Base-by-base conservation (phyloP, 805 yeast genomes). In the Candida caryicola region DNA sequence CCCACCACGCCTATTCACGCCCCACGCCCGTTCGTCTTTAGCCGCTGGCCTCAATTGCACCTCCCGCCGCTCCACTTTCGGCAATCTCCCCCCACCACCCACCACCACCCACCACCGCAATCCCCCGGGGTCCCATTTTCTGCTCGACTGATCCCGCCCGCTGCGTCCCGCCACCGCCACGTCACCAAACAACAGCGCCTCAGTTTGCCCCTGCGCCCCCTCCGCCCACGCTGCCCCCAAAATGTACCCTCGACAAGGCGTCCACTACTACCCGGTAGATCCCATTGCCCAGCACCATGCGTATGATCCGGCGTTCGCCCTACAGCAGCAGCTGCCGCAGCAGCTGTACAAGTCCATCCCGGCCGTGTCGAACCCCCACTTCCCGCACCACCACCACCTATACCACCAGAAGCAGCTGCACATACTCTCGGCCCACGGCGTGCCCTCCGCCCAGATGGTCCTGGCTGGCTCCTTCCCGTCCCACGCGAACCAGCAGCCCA, bases 211-310 rank as follows among this genome's bases (percentile, higher is more conserved):
- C n/a, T n/a, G n/a, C n/a, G n/a, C n/a, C n/a, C n/a, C n/a, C n/a
- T n/a, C n/a, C n/a, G n/a, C n/a, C n/a, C n/a, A n/a, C n/a, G n/a
- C n/a, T n/a, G n/a, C 25, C 7, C 25, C 10, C 25, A 7, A 21
- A 7, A 21, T 21, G 25, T 21, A 21, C 10, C 25, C 25, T 21
- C 25, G 25, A 21, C 25, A 21, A 21, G 25, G 25, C 18, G 23
- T 35, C 29, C 29, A 29, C 25, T 18, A 29, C 17, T 33, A 23
- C 17, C 16, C 21, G 38, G 38, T 29, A 12, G 31, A 29, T 21
- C 15, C 38, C 2, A 10, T 25, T 2, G 29, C 33, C 10, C 38
- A 31, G 15, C 31, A 17, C 17, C 29, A 28, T 23, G 29, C 14
- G 10, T 23, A 32, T 16, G 8, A 10, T 21, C 21, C 35, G 23